Conservation (phyloP, 208 protist species). For the Naegleria gruberi region DNA sequence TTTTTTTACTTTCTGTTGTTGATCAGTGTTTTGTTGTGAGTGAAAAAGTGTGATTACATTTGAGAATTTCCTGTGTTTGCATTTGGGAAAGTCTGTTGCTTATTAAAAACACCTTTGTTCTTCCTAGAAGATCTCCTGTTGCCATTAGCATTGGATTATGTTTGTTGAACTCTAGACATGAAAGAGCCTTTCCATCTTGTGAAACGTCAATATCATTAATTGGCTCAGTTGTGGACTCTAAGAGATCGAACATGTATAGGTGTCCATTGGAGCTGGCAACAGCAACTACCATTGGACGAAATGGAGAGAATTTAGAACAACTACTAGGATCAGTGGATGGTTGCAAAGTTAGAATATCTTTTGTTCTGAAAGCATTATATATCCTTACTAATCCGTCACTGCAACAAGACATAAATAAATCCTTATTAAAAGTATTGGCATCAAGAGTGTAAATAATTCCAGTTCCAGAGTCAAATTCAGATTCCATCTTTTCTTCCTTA, state of each 20-base stretch:
- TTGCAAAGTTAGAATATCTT: conserved; percentile 59
- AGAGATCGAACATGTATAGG: neutral
- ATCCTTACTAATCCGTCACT: conserved; percentile 68
- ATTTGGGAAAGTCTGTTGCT: no score
- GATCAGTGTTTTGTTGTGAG: neutral
- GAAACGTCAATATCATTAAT: no score
- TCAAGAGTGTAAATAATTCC: conserved; percentile 64
- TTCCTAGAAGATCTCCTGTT: no score
- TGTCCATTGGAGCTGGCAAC: conserved; percentile 27
- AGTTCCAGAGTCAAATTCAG: conserved; percentile 40
- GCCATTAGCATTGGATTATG: no score
- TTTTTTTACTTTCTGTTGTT: neutral
- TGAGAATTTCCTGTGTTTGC: no score
- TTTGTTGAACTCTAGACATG: no score
- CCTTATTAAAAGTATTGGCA: conserved; percentile 67
- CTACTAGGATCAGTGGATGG: conserved; percentile 48
- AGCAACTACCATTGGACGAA: conserved; percentile 63
- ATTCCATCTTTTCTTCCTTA: conserved; percentile 8
- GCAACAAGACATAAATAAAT: conserved; percentile 68
- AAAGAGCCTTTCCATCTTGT: no score
- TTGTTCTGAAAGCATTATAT: conserved; percentile 61
- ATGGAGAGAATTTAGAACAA: conserved; percentile 68
- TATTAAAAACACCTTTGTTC: no score
- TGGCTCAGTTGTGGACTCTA: no score
- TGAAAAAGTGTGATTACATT: no score